Evolutionary conservation across 805 yeast genomes (phyloP), one percentile per base, ranked within the genome.

Genomic region (Ogataea dorogensis): DNA sequence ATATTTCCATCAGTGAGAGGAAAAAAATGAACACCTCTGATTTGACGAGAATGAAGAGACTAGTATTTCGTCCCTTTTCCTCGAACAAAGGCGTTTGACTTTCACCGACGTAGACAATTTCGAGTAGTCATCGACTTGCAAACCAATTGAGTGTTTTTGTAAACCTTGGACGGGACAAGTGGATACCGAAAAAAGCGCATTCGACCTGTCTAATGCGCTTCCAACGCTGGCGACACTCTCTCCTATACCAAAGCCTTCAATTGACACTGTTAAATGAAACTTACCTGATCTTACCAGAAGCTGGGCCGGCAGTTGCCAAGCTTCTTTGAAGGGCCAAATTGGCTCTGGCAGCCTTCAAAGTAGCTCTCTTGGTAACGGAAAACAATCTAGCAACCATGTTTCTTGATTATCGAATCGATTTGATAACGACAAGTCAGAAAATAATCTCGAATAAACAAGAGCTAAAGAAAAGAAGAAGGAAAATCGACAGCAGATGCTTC

Each of bases 301-400:
- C 64, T 59, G 84, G 77, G 54, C 87, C 81, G 61, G 86, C 83
- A 59, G 87, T 73, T 54, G 89, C 88, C 68, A 81, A 71, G 67
- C 79, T 77, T 70, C 86, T 81, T 73, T 69, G 71, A 70, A 82
- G 78, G 66, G 81, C 74, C 62, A 70, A 59, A 74, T 81, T 81
- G 65, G 88, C 86, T 75, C 79, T 84, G 60, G 88, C 94, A 58
- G 91, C 89, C 69, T 80, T 78, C 70, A 83, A 78, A 61, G 95
- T 95, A 64, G 84, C 75, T 71, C 88, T 87, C 57, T 95, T 79
- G 61, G 79, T 59, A 57, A 78, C 68, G 64, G 75, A 68, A 64
- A 73, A 74, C 60, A 75, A 67, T 69, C 79, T 74, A 64, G 80
- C 64, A 58, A 59, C 64, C 64, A 59, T 59, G 50, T 51, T 54